Percentiles rank a stretch among this genome's conserved stretches.
These are phyloP conservation scores for Amauroascus niger DNA, from an alignment of 2,329 filamentous ascomycete species.

Conservation along the genomic window DNA sequence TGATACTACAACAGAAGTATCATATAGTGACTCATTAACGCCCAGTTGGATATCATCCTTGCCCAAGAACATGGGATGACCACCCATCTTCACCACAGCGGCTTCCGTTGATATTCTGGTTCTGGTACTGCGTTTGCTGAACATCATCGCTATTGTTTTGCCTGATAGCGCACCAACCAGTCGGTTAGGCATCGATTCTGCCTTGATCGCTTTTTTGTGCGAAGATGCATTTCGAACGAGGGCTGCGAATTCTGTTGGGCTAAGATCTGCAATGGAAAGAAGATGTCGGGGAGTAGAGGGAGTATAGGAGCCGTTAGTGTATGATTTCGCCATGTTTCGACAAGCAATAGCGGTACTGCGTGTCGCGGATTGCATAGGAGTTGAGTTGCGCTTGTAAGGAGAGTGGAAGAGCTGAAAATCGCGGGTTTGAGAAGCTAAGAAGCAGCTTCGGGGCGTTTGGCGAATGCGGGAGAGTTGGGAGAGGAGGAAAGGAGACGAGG, in stretches of 20 bases:
- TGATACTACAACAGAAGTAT: slow-evolving; percentile 87
- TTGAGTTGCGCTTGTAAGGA: neutral
- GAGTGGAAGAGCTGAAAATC: neutral
- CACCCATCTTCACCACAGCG: slow-evolving; percentile 77
- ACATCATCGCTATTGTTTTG: slow-evolving; percentile 86
- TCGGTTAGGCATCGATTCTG: slow-evolving; percentile 49
- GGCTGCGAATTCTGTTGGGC: slow-evolving; percentile 64
- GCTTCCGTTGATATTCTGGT: slow-evolving; percentile 90
- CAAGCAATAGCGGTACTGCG: slow-evolving; percentile 16
- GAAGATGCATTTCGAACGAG: slow-evolving; percentile 72
- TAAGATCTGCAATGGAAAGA: slow-evolving; percentile 81
- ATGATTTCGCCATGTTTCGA: slow-evolving; percentile 24
- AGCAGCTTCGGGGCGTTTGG: neutral
- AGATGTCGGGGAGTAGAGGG: slow-evolving; percentile 67
- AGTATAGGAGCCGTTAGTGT: slow-evolving; percentile 23
- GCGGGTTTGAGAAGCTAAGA: neutral
- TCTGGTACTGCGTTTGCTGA: slow-evolving; percentile 89
- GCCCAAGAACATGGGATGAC: slow-evolving; percentile 91
- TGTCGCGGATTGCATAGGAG: slow-evolving; percentile 11
- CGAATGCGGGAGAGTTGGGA: neutral
- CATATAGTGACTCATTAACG: slow-evolving; percentile 86
- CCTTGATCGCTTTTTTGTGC: slow-evolving; percentile 70
- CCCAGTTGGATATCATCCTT: slow-evolving; percentile 95
- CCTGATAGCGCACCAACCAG: slow-evolving; percentile 57
- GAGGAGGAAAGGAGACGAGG: neutral